Evolutionary conservation across 208 protist species (phyloP), one percentile per base, ranked within the genome.

Genomic region (Acanthamoeba castellanii): DNA sequence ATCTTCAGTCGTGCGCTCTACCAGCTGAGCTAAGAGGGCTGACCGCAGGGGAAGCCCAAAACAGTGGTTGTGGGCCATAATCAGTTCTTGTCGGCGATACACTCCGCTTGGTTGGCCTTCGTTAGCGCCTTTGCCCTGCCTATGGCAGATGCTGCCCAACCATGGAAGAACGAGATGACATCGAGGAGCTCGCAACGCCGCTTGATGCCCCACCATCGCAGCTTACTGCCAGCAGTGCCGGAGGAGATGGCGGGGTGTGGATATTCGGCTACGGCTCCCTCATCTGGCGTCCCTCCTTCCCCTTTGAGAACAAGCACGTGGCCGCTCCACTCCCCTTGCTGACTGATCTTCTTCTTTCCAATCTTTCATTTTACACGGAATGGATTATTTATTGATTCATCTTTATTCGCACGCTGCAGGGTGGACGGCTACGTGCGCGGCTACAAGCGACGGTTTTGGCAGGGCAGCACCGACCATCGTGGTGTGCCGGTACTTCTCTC

Each of bases 1-100:
- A 93, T 93, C 88, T 93, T 93, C 88, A 93, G 88, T 93, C 88
- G 42, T 45, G 57, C 88, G 88, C 88, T 93, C 88, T 93, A 55
- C 88, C 88, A 78, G 59, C 88, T 93, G 88, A 93, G 88, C 88
- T 93, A 93, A 42, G 37, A 45, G 37, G n/a, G n/a, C n/a, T n/a
- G n/a, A n/a, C n/a, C n/a, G n/a, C n/a, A n/a, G n/a, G n/a, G n/a
- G n/a, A n/a, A n/a, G n/a, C n/a, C n/a, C n/a, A n/a, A n/a, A n/a
- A n/a, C n/a, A n/a, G n/a, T n/a, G n/a, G n/a, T n/a, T n/a, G n/a
- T n/a, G n/a, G n/a, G n/a, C n/a, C n/a, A n/a, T n/a, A n/a, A n/a
- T n/a, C n/a, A n/a, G n/a, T n/a, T n/a, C n/a, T 42, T 42, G 3
- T 42, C 37, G 37, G 37, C 37, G 37, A n/a, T n/a, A 42, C 37